Base-by-base conservation (phyloP, 352 stramenopile genomes). In the Salisapilia sapeloensis region DNA sequence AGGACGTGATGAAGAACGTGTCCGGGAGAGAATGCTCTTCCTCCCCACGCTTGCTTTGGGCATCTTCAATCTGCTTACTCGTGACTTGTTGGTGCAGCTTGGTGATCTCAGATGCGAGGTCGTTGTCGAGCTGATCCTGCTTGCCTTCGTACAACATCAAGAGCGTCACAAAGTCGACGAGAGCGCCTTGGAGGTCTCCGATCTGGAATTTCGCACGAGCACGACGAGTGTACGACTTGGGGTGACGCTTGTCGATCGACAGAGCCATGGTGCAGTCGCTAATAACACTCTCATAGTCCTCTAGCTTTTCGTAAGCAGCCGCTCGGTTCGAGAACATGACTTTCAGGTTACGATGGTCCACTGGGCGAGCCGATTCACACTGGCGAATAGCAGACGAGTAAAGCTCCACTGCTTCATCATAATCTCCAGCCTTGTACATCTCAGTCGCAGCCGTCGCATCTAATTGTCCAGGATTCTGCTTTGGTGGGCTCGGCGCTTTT, bases 241-340 rank as follows among this genome's bases (percentile, higher is more conserved):
- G 48, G 50, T 85, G 66, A 29, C 50, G 47, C 44, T 76, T 80
- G 51, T 85, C 70, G 17, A 85, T 35, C 24, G 39, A 33, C 18
- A 85, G 27, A 9, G 63, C 70, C 29, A 53, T 63, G 2, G 60
- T 49, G 39, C 70, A 85, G 41, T 85, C 70, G 6, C 39, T 38
- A 6, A 81, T 38, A n/a, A 85, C 70, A 31, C 54, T 56, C 35
- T 54, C 36, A 40, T 75, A 55, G 49, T 80, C 55, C 35, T 69
- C 49, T 12, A 86, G 51, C 32, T 66, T 62, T 33, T 86, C 71
- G 38, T 74, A 80, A 21, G 71, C 67, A 2, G 71, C 66, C 0
- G 67, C 71, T 20, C 71, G 64, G 54, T 86, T 86, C 39, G 71
- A 81, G 46, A 72, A 86, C 66, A 86, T 83, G 40, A 86, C 71